phyloP scores from a whole-genome alignment of 352 stramenopile species.

The Phytopythium oedochilum region DNA sequence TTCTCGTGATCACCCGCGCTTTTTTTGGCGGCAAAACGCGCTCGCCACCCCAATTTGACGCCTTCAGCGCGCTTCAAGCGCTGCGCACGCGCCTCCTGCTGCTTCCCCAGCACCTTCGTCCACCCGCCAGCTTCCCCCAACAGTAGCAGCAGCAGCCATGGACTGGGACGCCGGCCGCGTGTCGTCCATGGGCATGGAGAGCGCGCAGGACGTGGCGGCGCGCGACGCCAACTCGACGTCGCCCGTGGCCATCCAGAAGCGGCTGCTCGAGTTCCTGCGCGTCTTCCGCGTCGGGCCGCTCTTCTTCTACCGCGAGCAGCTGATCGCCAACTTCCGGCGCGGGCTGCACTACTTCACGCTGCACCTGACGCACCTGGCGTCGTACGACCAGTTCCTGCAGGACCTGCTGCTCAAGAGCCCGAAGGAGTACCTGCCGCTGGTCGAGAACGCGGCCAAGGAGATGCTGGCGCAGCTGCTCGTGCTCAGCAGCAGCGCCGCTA shows the following conservation, averaged over 20 bases:
- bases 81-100: not conserved
- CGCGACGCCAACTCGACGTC: slow-evolving; percentile 49
- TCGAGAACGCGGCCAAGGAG: slow-evolving; percentile 84
- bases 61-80: not conserved
- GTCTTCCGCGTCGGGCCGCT: slow-evolving; percentile 82
- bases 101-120: not conserved
- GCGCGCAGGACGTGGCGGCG: slow-evolving; percentile 33
- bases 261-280: slow-evolving; percentile 80
- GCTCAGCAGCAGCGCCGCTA: slow-evolving; percentile 30
- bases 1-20: no score
- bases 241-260: slow-evolving; percentile 55
- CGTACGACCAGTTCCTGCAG: slow-evolving; percentile 85
- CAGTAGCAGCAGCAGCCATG: slow-evolving; percentile 29
- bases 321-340: slow-evolving; percentile 82
- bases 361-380: slow-evolving; percentile 77
- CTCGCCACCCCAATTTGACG: not conserved
- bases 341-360: slow-evolving; percentile 73
- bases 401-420: slow-evolving; percentile 83
- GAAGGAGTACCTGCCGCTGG: slow-evolving; percentile 76
- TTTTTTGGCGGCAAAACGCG: no score
- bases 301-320: slow-evolving; percentile 89
- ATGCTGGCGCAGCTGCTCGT: slow-evolving; percentile 64
- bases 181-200: slow-evolving; percentile 80
- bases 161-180: slow-evolving; percentile 81
- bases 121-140: not conserved